Evolutionary conservation across 2,329 filamentous ascomycete genomes (phyloP), one percentile per base, ranked within the genome.

Genomic region (Fusarium sororula): DNA sequence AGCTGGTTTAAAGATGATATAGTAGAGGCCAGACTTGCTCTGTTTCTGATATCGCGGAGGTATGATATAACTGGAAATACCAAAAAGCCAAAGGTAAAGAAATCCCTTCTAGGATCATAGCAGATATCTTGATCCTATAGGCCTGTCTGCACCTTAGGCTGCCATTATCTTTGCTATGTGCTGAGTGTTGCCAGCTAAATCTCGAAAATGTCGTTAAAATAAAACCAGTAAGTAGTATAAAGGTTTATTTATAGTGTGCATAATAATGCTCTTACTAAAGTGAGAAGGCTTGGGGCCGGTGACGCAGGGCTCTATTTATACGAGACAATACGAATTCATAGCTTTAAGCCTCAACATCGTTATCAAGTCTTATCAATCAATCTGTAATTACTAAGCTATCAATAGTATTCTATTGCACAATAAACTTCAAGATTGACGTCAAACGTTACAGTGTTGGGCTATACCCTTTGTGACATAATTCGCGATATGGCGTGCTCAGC

Each of bases 401-500:
- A 0, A 28, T 17, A 26, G 9, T 13, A 32, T 0, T 6, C 0
- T 9, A 56, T 56, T 20, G 12, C 71, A 66, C 38, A 71, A 76
- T 75, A 37, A 15, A 12, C 9, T 48, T 48, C 4, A 1, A 3
- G 9, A 48, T 48, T 48, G 68, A 60, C 67, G 68, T 74, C 65
- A 72, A 28, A 44, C 18, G 44, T 58, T 28, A 17, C 50, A 41
- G 44, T 32, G 59, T 30, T 72, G 54, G 53, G 55, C 53, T 44
- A 59, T 63, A 38, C 38, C 62, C 57, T 54, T 77, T 70, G 63
- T 75, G 70, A 75, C 72, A 77, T 77, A 68, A 57, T 68, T 55
- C 51, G 53, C 12, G 30, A 56, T 58, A 77, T 77, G 75, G 30
- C 75, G 75, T 77, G 75, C 70, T 77, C 44, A n/a, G 17, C 18